Percentiles rank a stretch among this genome's conserved stretches.
phyloP scores from a whole-genome alignment of 495 filamentous ascomycete species.

The Xylaria sp. region DNA sequence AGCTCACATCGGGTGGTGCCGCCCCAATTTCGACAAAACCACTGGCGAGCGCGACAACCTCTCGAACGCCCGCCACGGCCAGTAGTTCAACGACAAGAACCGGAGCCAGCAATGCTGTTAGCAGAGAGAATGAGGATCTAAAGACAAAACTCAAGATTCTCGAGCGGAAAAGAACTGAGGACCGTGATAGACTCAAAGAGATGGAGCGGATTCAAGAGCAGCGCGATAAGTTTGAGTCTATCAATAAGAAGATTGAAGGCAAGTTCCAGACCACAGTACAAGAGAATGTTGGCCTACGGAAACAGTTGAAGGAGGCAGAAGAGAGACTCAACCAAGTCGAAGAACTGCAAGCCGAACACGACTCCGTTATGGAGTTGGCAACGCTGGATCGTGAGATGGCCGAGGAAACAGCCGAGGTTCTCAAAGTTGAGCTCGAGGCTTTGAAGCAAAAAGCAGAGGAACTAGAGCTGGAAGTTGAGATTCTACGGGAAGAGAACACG shows the following conservation, averaged over 20 bases:
- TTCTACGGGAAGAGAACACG: slow-evolving; percentile 85
- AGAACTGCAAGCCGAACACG: slow-evolving; percentile 78
- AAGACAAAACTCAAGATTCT: slow-evolving; percentile 79
- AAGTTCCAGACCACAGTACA: slow-evolving; percentile 89
- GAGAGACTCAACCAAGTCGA: slow-evolving; percentile 71
- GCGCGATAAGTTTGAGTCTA: slow-evolving; percentile 82
- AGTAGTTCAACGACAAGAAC: slow-evolving; percentile 39
- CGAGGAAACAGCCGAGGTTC: slow-evolving; percentile 84
- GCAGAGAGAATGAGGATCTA: slow-evolving; percentile 77
- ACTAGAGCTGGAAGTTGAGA: slow-evolving; percentile 83
- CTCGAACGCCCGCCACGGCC: slow-evolving; percentile 41
- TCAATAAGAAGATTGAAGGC: slow-evolving; percentile 89
- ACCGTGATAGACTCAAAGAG: slow-evolving; percentile 83
- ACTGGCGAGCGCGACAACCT: slow-evolving; percentile 36
- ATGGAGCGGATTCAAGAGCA: slow-evolving; percentile 81
- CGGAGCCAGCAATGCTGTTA: slow-evolving; percentile 48
- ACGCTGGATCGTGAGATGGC: slow-evolving; percentile 95
- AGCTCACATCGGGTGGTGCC: slow-evolving; percentile 48
- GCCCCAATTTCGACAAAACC: slow-evolving; percentile 35
- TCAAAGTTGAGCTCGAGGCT: slow-evolving; percentile 81
- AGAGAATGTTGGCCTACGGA: slow-evolving; percentile 77
- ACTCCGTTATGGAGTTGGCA: slow-evolving; percentile 84
- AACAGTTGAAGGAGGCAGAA: slow-evolving; percentile 78
- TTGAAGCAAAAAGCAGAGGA: slow-evolving; percentile 80
- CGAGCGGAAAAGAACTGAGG: slow-evolving; percentile 82